phyloP scores from a whole-genome alignment of 805 yeast species.

The Metschnikowia shivogae region DNA sequence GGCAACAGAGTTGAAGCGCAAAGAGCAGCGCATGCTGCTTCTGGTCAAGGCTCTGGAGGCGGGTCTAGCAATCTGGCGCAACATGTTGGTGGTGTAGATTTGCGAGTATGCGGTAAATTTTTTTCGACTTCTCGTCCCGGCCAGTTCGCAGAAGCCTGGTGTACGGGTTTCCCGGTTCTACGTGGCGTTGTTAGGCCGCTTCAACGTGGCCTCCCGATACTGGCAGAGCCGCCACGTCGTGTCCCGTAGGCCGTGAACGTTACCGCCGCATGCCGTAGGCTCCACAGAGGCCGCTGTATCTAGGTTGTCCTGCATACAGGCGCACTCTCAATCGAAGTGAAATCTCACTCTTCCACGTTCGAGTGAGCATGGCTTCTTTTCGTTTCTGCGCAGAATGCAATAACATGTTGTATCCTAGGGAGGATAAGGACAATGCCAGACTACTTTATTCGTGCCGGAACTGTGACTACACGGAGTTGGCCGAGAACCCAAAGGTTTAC shows the following conservation, averaged over 20 bases:
- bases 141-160: slow-evolving; percentile 5
- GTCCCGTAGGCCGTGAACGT: too few species aligned
- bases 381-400: slow-evolving; percentile 96
- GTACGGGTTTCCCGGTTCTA: not conserved
- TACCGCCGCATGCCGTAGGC: too few species aligned
- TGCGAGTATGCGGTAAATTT: slow-evolving; percentile 9
- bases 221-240: too few species aligned
- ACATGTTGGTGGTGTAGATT: slow-evolving; percentile 16
- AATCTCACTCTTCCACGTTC: not conserved
- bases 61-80: slow-evolving; percentile 39
- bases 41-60: slow-evolving; percentile 30
- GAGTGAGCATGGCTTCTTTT: slow-evolving; percentile 71
- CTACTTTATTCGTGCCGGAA: slow-evolving; percentile 90
- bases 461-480: slow-evolving; percentile 89
- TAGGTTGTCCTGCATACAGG: not conserved
- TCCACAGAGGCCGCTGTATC: too few species aligned
- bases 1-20: slow-evolving; percentile 49
- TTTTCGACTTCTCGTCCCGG: slow-evolving; percentile 8
- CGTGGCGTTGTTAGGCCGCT: too few species aligned
- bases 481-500: slow-evolving; percentile 82
- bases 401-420: slow-evolving; percentile 97
- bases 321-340: slow-evolving; percentile 3
- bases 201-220: too few species aligned
- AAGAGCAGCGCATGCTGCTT: slow-evolving; percentile 21
- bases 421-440: slow-evolving; percentile 75